Evolutionary conservation across 768 basidiomycete genomes (phyloP), one percentile per base, ranked within the genome.

Genomic region (Suillus clintonianus): DNA sequence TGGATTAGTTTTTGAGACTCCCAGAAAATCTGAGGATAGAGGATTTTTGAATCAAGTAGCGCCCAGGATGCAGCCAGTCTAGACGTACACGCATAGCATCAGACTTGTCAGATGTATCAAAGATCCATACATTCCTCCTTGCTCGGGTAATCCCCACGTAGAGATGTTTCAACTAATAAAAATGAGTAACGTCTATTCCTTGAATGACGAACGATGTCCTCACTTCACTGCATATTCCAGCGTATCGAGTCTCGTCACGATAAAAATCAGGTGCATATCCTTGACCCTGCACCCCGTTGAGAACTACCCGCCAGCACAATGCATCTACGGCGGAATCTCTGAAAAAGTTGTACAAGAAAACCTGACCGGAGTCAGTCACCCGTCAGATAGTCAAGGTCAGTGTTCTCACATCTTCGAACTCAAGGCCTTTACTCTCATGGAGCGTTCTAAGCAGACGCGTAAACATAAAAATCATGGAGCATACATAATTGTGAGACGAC

Each of bases 341-440:
- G 67, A 92, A 92, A 73, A 91, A 91, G 65, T 92, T 86, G 68
- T 87, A 91, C 13, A 92, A 68, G 3, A 92, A 78, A 5, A 92
- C 90, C 89, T 91, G 62, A 27, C 14, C 17, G 19, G 1, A 13
- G 24, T 66, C 13, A 67, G 59, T 63, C 64, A 0, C 19, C 4
- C 30, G 15, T 3, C 7, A 9, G 5, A 2, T 24, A 10, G 15
- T 4, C 6, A 13, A 5, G 4, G 24, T 17, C 9, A 55, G 27
- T 9, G 32, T 9, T 10, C 69, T 63, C 55, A 67, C 68, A 13
- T 72, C 69, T 24, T 70, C 62, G 32, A 69, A 71, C 63, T 71
- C 68, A 0, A 77, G 69, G 10, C 75, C 74, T 37, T 76, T 75
- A 66, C 73, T 75, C 9, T 75, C 71, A 7, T 76, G 73, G 3